Base-by-base conservation (phyloP, 306 rosid species). In the Hylodesmum podocarpum region DNA sequence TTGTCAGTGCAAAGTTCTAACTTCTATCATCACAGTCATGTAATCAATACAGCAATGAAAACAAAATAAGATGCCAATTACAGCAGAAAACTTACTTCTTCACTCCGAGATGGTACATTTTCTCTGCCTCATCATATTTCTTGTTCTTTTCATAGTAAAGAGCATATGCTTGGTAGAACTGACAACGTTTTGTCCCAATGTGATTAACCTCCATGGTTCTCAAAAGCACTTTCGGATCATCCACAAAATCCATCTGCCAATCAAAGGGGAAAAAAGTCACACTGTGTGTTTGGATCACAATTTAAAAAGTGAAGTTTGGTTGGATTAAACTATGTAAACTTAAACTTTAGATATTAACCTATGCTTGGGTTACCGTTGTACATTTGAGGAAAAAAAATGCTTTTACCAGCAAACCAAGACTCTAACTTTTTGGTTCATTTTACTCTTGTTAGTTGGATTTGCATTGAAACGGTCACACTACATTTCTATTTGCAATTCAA, bases 171-270 rank as follows among this genome's bases (percentile, higher is more conserved):
- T 85, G 97, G 73, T 92, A 95, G 80, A 90, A 95, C 39, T 90
- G 84, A 49, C 96, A 80, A 44, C 83, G 88, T 66, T 84, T 90
- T 12, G 78, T 83, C 71, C 98, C 98, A 18, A 95, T 92, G 34
- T 53, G 79, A 63, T 92, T 92, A 67, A 64, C 86, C 81, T 89
- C 98, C 98, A 95, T 89, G 14, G 84, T 84, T 80, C 80, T 82
- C 91, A 95, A 57, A 43, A 95, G 79, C 8, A 66, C 61, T 28
- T 53, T 80, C 3, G 96, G 93, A 51, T 92, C 91, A 55, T 89
- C 90, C 65, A 89, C 92, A 71, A 77, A 92, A 83, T 95, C 97
- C 98, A 95, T 95, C 98, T 95, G 76, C 25, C 54, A 82, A 78
- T 62, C 78, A 78, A 6, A 70, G 6, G 3, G 22, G 2, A 1